phyloP scores from a whole-genome alignment of 2,329 filamentous ascomycete genomes.

The Penicillium hordei region DNA sequence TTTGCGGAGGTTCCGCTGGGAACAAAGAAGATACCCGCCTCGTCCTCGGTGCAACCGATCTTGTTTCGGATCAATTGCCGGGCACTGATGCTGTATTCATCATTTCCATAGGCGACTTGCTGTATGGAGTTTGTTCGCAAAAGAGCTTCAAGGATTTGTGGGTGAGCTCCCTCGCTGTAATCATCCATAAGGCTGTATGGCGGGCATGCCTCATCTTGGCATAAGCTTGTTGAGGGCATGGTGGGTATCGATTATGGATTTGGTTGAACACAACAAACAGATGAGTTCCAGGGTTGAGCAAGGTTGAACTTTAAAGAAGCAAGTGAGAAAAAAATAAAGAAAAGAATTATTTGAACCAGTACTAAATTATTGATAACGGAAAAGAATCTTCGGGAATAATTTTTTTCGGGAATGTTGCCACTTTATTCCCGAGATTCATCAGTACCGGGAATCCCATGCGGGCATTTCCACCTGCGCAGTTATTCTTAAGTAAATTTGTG shows the following conservation, averaged over 20 bases:
- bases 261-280: conserved; percentile 2
- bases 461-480: not conserved
- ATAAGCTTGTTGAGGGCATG: conserved; percentile 27
- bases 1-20: conserved; percentile 55
- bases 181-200: conserved; percentile 53
- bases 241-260: conserved; percentile 3
- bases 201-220: conserved; percentile 27
- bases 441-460: conserved; percentile 19
- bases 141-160: conserved; percentile 50
- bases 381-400: conserved; percentile 25
- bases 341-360: conserved; percentile 16
- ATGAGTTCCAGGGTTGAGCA: not conserved
- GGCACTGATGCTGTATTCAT: conserved; percentile 47
- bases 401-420: conserved; percentile 21
- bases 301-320: not conserved
- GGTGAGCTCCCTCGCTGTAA: conserved; percentile 55
- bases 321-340: not conserved
- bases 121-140: conserved; percentile 48
- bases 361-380: conserved; percentile 20
- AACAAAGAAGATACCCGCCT: conserved; percentile 53
- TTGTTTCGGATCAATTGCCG: conserved; percentile 43
- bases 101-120: conserved; percentile 51
- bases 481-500: conserved; percentile 24
- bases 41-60: conserved; percentile 34
- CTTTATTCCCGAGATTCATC: conserved; percentile 24